phyloP scores from a whole-genome alignment of 2,329 filamentous ascomycete species.

The Ophiocordyceps australis region DNA sequence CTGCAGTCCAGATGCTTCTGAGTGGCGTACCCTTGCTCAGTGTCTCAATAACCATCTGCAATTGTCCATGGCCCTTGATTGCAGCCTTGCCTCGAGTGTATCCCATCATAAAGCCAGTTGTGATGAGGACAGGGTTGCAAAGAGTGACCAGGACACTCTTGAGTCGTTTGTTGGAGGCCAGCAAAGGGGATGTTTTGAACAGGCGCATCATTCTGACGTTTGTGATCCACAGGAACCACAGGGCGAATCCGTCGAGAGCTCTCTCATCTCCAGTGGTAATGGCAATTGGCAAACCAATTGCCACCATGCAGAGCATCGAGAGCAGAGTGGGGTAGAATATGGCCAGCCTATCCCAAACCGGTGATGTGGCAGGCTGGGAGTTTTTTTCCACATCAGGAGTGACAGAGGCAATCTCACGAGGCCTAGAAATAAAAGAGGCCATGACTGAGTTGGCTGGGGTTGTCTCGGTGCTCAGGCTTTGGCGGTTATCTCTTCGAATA shows the following conservation, averaged over 20 bases:
- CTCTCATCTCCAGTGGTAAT: constrained; percentile 12
- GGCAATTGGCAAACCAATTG: constrained; percentile 23
- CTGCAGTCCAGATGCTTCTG: constrained; percentile 15
- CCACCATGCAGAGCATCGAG: constrained; percentile 11
- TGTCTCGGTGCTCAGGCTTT: no score
- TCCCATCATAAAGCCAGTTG: constrained; percentile 22
- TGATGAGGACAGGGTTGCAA: constrained; percentile 28
- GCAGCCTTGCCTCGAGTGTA: constrained; percentile 21
- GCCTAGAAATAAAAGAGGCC: no score
- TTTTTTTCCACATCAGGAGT: no score
- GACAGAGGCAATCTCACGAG: no score
- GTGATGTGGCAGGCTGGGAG: no score
- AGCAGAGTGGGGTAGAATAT: no score
- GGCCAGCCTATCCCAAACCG: no score
- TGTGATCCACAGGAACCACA: constrained; percentile 30
- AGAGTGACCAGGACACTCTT: constrained; percentile 17
- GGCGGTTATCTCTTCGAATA: no score
- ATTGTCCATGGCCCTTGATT: constrained; percentile 8
- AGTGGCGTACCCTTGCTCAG: constrained; percentile 17
- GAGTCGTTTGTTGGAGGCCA: constrained; percentile 3
- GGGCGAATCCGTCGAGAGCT: constrained; percentile 23
- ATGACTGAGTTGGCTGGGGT: no score
- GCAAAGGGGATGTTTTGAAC: constrained; percentile 10
- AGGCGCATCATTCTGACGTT: constrained; percentile 17
- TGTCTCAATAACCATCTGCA: constrained; percentile 10